phyloP scores from a whole-genome alignment of 1,139 yeast species.

The Debaryomyces coudertii region DNA sequence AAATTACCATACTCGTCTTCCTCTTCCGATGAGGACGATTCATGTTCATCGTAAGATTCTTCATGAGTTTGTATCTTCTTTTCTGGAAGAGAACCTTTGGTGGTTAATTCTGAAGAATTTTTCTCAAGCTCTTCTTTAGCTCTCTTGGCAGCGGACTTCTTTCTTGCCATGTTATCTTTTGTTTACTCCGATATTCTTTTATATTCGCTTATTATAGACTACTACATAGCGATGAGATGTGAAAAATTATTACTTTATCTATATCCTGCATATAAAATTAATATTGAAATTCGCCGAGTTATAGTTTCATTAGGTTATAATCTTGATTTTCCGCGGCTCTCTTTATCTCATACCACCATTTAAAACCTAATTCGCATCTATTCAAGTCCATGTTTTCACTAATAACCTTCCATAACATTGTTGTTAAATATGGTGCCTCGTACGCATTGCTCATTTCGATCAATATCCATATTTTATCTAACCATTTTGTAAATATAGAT shows the following conservation, averaged over 20 bases:
- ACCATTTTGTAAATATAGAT: slow-evolving; percentile 48
- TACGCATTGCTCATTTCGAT: slow-evolving; percentile 41
- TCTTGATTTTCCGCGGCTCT: slow-evolving; percentile 17
- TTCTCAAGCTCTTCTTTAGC: slow-evolving; percentile 59
- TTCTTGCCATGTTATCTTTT: slow-evolving; percentile 69
- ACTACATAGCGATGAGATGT: slow-evolving; percentile 19
- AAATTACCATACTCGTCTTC: slow-evolving; percentile 94
- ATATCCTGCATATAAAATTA: slow-evolving; percentile 9
- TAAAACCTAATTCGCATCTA: slow-evolving; percentile 62
- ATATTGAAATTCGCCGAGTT: background rate
- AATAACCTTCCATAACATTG: slow-evolving; percentile 42
- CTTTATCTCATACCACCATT: slow-evolving; percentile 61
- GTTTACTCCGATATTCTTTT: background rate
- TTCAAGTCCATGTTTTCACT: slow-evolving; percentile 58
- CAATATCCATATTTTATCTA: slow-evolving; percentile 47
- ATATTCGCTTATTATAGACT: background rate
- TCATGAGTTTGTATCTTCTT: slow-evolving; percentile 19
- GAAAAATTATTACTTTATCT: slow-evolving; percentile 8
- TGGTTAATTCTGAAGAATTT: slow-evolving; percentile 4
- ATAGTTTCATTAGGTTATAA: background rate
- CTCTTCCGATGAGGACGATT: slow-evolving; percentile 57
- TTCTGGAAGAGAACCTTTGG: background rate
- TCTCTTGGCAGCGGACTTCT: slow-evolving; percentile 83
- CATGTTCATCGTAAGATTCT: slow-evolving; percentile 27
- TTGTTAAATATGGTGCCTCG: slow-evolving; percentile 33